Evolutionary conservation across 768 basidiomycete species (phyloP), one percentile per base, ranked within the genome.

Genomic region (Leccinum subgranulosum): DNA sequence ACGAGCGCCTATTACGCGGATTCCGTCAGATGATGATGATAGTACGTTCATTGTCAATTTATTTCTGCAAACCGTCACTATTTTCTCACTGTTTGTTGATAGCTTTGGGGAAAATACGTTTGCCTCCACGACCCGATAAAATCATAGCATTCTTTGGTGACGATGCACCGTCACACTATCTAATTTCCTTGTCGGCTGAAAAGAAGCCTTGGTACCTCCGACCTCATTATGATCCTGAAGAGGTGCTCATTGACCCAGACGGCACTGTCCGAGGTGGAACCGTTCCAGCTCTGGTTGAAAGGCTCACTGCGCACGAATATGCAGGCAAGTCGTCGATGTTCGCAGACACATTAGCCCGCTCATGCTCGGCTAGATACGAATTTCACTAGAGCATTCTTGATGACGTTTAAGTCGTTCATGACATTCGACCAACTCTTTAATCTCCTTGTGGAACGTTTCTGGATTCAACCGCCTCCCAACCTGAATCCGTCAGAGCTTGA

Each of bases 331-430:
- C 11, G 6, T 47, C 12, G 15, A 27, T 28, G 8, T 23, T 49
- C 27, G 12, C 14, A 6, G 28, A 27, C 7, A n/a, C 5, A 11
- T 48, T n/a, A 14, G 17, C 14, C 15, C 0, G 29, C 58, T 70
- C 9, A 65, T 43, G 29, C 45, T 4, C 51, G 28, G 25, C n/a
- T 47, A 83, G 82, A 86, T 66, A 76, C 80, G 23, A 74, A 75
- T 34, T 86, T 82, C 69, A 82, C 74, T 60, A 77, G 79, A 57
- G 83, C 85, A 11, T 88, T 88, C 75, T 70, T 88, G 46, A 79
- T 86, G 74, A 88, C 87, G 3, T 88, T 85, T 75, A 82, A 84
- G 62, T 84, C 84, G 0, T 88, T 88, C 68, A 82, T 80, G 54
- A 80, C 79, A 11, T 72, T 81, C 2, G 75, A 81, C 29, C 76